phyloP scores from a whole-genome alignment of 202 grass and related monocot species.

The Sporobolus alterniflorus region DNA sequence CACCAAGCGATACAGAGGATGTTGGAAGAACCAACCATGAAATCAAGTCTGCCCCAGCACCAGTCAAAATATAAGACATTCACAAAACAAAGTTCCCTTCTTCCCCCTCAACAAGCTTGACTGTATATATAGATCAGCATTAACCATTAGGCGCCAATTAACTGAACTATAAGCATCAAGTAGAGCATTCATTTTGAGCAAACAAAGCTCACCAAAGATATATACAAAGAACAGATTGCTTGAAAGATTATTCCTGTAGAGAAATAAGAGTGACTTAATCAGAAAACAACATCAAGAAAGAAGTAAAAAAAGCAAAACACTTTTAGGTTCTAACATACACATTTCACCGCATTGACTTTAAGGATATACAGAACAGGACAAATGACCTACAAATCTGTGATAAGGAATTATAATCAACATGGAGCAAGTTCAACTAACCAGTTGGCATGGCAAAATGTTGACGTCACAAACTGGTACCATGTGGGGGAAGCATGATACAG shows the following conservation, averaged over 20 bases:
- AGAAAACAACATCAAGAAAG: not conserved
- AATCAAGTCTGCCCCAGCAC: conserved; percentile 88
- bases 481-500: conserved; percentile 75
- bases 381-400: not conserved
- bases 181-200: conserved; percentile 31
- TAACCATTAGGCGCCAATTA: conserved; percentile 23
- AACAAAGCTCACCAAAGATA: conserved; percentile 93
- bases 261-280: conserved; percentile 13
- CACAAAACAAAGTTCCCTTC: conserved; percentile 93
- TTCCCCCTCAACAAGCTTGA: conserved; percentile 97
- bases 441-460: conserved; percentile 96
- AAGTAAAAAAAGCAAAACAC: not conserved
- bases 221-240: conserved; percentile 99
- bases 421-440: conserved; percentile 60
- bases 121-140: conserved; percentile 54
- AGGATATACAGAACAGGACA: not conserved
- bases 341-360: not conserved
- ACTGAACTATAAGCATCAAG: conserved; percentile 35
- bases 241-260: conserved; percentile 94
- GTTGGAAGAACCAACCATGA: conserved; percentile 94
- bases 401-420: not conserved
- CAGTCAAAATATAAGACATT: conserved; percentile 95
- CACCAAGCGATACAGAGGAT: conserved; percentile 82
- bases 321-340: not conserved
- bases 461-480: conserved; percentile 96